Conservation (phyloP, 768 basidiomycete genomes). For the Lactifluus echinatus region DNA sequence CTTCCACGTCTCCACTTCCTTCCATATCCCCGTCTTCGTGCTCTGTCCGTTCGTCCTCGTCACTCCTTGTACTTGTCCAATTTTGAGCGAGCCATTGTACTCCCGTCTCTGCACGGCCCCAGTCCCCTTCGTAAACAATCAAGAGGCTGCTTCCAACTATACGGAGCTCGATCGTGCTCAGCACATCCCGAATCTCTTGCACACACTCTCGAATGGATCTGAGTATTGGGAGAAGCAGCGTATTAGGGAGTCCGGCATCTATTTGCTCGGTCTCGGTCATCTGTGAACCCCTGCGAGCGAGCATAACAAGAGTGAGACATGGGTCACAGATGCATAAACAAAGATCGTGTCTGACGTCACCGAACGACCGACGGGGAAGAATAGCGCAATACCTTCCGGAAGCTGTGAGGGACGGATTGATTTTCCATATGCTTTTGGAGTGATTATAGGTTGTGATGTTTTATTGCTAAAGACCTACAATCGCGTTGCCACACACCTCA, state of each 20-base stretch:
- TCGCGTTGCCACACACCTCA: slow-evolving; percentile 59
- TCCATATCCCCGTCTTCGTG: background rate
- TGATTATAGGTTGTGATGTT: slow-evolving; percentile 41
- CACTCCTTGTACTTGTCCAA: background rate
- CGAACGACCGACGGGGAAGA: slow-evolving; percentile 53
- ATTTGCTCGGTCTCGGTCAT: slow-evolving; percentile 14
- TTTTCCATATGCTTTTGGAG: slow-evolving; percentile 73
- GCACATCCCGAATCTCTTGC: slow-evolving; percentile 39
- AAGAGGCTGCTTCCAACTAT: slow-evolving; percentile 80
- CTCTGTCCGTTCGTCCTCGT: slow-evolving; percentile 13
- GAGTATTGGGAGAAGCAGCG: slow-evolving; percentile 51
- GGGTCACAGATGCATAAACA: background rate
- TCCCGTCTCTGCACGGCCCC: slow-evolving; percentile 10
- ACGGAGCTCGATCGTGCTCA: slow-evolving; percentile 54
- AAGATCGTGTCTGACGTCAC: slow-evolving; percentile 7
- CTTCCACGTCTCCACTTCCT: background rate
- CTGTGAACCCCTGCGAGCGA: slow-evolving; percentile 7
- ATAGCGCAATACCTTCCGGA: slow-evolving; percentile 63
- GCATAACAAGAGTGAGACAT: slow-evolving; percentile 4
- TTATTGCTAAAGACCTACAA: slow-evolving; percentile 23
- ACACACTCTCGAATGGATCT: slow-evolving; percentile 44
- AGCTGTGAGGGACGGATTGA: slow-evolving; percentile 61
- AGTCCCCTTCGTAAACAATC: slow-evolving; percentile 69
- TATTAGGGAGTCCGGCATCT: slow-evolving; percentile 45
- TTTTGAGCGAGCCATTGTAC: slow-evolving; percentile 12